Percentiles rank a stretch among this genome's conserved stretches.
Evolutionary conservation across 495 filamentous ascomycete genomes (phyloP).

Genomic region (Penicillium waksmanii): DNA sequence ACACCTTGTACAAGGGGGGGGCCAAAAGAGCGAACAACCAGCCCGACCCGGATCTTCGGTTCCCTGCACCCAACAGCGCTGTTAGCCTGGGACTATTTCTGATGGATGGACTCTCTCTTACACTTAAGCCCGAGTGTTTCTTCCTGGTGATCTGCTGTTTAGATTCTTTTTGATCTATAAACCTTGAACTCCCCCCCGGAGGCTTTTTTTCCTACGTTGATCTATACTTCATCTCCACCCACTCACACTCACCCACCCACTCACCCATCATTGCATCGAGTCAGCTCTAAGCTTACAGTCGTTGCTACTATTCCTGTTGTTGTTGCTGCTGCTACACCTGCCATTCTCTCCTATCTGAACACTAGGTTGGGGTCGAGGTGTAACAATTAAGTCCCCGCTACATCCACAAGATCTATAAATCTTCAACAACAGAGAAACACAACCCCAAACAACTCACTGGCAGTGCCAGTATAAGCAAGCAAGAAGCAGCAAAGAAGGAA

Average conservation of each 20-base stretch:
- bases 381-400: constrained; percentile 20
- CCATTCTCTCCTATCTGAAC: not conserved
- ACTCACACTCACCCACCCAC: constrained; percentile 6
- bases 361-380: not conserved
- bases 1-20: constrained; percentile 24
- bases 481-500: not conserved
- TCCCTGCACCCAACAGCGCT: constrained; percentile 30
- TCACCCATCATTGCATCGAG: not conserved
- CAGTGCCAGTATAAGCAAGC: not conserved
- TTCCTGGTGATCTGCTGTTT: constrained; percentile 24
- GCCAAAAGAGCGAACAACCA: constrained; percentile 32
- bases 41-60: constrained; percentile 26
- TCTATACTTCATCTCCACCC: constrained; percentile 19
- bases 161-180: constrained; percentile 30
- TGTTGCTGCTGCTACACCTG: not conserved
- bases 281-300: not conserved
- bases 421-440: not conserved
- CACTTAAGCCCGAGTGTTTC: constrained; percentile 31
- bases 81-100: constrained; percentile 24
- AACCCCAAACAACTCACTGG: constrained; percentile 2
- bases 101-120: constrained; percentile 12
- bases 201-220: constrained; percentile 8
- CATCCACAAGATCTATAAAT: constrained; percentile 4
- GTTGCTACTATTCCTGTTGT: not conserved
- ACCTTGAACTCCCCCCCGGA: constrained; percentile 19